phyloP scores from a whole-genome alignment of 2,329 filamentous ascomycete species.

The Coniochaeta hoffmannii region DNA sequence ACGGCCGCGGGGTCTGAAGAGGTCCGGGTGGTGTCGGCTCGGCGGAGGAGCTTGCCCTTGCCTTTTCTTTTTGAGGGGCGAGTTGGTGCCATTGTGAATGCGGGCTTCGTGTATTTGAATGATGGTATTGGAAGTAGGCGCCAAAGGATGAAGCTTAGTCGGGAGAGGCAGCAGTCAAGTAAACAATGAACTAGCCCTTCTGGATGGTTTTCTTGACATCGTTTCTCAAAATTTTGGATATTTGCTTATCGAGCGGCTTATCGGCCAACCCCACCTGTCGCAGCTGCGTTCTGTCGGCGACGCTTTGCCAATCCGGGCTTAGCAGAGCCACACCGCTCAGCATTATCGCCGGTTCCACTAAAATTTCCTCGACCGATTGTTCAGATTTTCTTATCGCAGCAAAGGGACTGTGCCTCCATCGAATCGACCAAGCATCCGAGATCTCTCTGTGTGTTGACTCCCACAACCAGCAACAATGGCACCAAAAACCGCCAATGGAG shows the following conservation, averaged over 20 bases:
- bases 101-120: too few species aligned
- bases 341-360: neutral
- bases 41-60: slow-evolving; percentile 9
- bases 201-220: neutral
- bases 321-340: neutral
- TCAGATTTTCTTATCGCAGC: neutral
- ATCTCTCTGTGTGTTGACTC: neutral
- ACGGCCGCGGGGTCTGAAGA: slow-evolving; percentile 14
- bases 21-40: slow-evolving; percentile 7
- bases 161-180: too few species aligned
- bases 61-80: slow-evolving; percentile 13
- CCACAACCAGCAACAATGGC: neutral
- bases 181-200: neutral
- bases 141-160: too few species aligned
- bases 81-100: neutral
- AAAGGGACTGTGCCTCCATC: neutral
- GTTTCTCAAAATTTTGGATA: neutral
- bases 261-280: neutral
- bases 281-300: neutral
- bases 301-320: neutral
- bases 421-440: neutral
- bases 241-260: neutral
- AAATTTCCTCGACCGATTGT: neutral
- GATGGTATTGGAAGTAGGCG: too few species aligned
- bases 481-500: neutral